Base-by-base conservation (phyloP, 2,329 filamentous ascomycete genomes). In the Didymella exigua region DNA sequence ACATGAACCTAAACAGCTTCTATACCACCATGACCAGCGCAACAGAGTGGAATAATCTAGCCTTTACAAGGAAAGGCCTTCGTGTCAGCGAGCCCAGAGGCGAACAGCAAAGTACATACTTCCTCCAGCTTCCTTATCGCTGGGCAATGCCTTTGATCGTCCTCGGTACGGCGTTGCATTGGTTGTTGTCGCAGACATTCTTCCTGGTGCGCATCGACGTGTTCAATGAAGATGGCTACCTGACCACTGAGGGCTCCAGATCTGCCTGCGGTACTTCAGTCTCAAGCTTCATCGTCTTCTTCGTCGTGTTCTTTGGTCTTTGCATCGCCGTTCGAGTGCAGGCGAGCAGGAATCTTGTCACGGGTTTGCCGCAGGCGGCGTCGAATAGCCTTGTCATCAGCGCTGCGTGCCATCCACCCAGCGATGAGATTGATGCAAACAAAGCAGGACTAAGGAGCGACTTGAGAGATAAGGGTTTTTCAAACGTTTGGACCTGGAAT, bases 311-410 rank as follows among this genome's bases (percentile, higher is more conserved):
- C 33, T 4, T 27, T 45, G 2, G 89, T 89, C 74, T 90, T 90
- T 0, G 87, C 88, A 2, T 88, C 86, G 2, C 88, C 89, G 13
- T 90, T 80, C 7, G 87, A 21, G 5, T 10, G n/a, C 87, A 16
- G 92, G 81, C 27, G 10, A 29, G 27, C 9, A 29, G 27, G 10
- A 29, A 57, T 91, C 91, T 54, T 90, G 44, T 14, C 33, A 27
- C 27, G 9, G 27, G 27, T 11, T 30, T 38, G 23, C 33, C 36
- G 31, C 90, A 73, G 47, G 46, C 46, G 3, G 27, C 16, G 2
- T 92, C 79, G 76, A 89, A 87, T 21, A 93, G 66, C 49, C 26
- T 63, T 4, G 59, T 59, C 2, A 71, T 72, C 10, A 59, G 60
- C 48, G 67, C 70, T 0, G 61, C 66, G 4, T 71, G 68, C 42